phyloP scores from a whole-genome alignment of 148 eudicot genomes.

The Polygonum maritimum region DNA sequence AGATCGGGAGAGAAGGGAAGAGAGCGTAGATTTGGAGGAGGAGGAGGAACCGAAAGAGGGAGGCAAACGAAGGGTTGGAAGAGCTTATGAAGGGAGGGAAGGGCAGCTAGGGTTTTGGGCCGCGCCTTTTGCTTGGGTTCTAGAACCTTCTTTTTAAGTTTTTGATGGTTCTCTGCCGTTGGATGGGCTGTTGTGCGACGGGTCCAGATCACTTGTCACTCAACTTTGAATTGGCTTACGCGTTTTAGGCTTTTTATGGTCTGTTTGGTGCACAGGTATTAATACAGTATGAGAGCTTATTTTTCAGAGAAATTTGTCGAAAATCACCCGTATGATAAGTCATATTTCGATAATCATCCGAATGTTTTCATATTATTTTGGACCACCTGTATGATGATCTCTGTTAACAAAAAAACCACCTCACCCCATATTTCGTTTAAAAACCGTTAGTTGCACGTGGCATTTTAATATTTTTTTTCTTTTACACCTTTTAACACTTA shows the following conservation, averaged over 20 bases:
- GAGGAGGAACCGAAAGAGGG: slow-evolving; percentile 6
- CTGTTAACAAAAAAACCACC: no score
- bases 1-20: not conserved
- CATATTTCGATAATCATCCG: no score
- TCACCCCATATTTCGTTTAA: no score
- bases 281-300: no score
- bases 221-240: not conserved
- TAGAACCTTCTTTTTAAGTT: not conserved
- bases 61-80: not conserved
- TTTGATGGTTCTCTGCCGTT: not conserved
- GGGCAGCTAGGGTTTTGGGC: not conserved
- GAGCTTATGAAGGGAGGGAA: not conserved
- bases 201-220: not conserved
- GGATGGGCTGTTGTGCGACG: not conserved
- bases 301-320: no score
- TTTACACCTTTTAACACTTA: no score
- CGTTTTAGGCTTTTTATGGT: not conserved
- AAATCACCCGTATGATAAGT: no score
- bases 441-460: no score
- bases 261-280: no score
- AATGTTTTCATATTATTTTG: no score
- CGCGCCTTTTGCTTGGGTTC: not conserved
- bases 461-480: no score
- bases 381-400: no score
- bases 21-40: not conserved